Evolutionary conservation across 345 rosid genomes (phyloP).

Genomic region (Melaleuca alternifolia): DNA sequence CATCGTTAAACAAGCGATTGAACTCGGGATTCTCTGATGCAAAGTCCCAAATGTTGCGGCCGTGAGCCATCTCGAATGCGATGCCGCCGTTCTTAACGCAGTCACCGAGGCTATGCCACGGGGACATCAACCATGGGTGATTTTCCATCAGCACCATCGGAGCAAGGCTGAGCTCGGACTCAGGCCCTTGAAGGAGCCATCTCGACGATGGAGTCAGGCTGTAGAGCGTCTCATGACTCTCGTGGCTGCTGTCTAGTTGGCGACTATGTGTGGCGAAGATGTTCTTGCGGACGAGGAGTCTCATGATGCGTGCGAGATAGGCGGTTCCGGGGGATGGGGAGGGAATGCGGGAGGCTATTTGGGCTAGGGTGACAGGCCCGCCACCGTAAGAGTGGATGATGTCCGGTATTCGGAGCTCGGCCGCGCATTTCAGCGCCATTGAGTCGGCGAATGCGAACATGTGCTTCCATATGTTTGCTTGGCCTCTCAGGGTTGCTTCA

Average conservation of each 20-base stretch:
- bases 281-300: constrained; percentile 10
- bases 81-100: not conserved
- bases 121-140: constrained; percentile 5
- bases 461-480: constrained; percentile 8
- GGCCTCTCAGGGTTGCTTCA: constrained; percentile 6
- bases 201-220: constrained; percentile 11
- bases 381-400: constrained; percentile 15
- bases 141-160: constrained; percentile 19
- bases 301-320: constrained; percentile 18
- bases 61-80: constrained; percentile 10
- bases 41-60: not conserved
- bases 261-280: constrained; percentile 2
- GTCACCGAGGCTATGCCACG: constrained; percentile 14
- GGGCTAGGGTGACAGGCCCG: constrained; percentile 5
- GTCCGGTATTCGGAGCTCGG: constrained; percentile 23
- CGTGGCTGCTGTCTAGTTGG: not conserved
- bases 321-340: constrained; percentile 1
- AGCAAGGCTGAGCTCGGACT: constrained; percentile 2
- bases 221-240: constrained; percentile 17
- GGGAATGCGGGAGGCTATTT: constrained; percentile 13
- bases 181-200: constrained; percentile 21
- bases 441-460: constrained; percentile 17
- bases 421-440: constrained; percentile 17
- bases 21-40: not conserved
- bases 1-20: constrained; percentile 2